Evolutionary conservation across 345 rosid species (phyloP).

Genomic region (Linum trigynum): DNA sequence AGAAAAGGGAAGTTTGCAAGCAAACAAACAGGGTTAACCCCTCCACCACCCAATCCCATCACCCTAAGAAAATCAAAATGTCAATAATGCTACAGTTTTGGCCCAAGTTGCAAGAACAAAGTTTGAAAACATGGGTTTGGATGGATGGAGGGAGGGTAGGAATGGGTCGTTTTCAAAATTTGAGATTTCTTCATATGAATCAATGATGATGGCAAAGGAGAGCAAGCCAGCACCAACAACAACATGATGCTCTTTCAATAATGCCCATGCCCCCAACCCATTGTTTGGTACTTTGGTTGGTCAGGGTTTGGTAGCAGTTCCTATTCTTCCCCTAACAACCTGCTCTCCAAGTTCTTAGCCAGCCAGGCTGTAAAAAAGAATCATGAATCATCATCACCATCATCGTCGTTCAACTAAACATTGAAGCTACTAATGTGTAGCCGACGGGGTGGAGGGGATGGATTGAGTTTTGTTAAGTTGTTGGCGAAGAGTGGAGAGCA

Average conservation of each 20-base stretch:
- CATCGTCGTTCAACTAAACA: too few relatives aligned
- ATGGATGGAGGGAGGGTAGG: background rate
- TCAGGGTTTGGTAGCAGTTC: conserved; percentile 12
- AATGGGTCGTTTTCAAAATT: conserved; percentile 11
- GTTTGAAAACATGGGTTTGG: background rate
- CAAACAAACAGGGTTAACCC: background rate
- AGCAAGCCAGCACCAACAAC: background rate
- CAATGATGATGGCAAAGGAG: background rate
- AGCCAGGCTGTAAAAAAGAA: too few relatives aligned
- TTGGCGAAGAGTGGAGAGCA: too few relatives aligned
- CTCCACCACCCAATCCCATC: background rate
- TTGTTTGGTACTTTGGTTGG: background rate
- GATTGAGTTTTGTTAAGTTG: too few relatives aligned
- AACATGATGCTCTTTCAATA: conserved; percentile 12
- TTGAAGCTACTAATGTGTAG: too few relatives aligned
- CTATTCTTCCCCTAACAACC: conserved; percentile 3
- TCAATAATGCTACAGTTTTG: background rate
- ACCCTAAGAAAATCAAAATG: background rate
- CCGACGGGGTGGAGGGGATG: too few relatives aligned
- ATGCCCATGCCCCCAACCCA: background rate
- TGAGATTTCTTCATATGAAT: background rate
- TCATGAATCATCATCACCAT: too few relatives aligned
- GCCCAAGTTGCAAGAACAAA: too few relatives aligned
- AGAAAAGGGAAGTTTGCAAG: background rate
- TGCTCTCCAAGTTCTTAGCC: too few relatives aligned